Evolutionary conservation across 2,329 filamentous ascomycete species (phyloP).

Genomic region (Stromatinia cepivora): DNA sequence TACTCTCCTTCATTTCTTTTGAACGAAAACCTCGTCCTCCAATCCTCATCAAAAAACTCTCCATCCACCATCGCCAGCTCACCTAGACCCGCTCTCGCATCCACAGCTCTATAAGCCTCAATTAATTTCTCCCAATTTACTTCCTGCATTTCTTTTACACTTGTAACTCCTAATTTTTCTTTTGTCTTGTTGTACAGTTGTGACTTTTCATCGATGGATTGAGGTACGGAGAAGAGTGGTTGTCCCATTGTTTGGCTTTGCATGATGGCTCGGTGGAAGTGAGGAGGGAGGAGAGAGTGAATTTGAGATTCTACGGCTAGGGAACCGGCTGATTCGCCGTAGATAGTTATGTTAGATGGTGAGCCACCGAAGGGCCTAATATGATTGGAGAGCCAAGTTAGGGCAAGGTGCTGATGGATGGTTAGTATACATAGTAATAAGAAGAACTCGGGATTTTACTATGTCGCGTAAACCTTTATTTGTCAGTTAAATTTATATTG

Average conservation of each 20-base stretch:
- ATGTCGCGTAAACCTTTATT: background rate
- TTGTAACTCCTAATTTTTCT: background rate
- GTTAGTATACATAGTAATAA: background rate
- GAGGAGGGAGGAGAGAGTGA: slow-evolving; percentile 19
- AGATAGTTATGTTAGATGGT: slow-evolving; percentile 51
- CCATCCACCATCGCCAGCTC: background rate
- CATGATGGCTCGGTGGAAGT: slow-evolving; percentile 22
- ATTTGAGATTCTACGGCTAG: slow-evolving; percentile 17
- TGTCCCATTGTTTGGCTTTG: slow-evolving; percentile 25
- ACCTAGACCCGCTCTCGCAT: background rate
- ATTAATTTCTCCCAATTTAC: too few relatives aligned
- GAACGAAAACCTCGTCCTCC: slow-evolving; percentile 1
- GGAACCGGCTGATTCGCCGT: slow-evolving; percentile 58
- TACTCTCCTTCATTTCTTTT: background rate
- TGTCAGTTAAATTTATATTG: background rate
- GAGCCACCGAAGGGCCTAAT: slow-evolving; percentile 59
- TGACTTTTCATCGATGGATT: slow-evolving; percentile 11
- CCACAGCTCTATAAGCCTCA: background rate
- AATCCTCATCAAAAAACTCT: background rate
- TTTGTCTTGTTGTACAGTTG: slow-evolving; percentile 16
- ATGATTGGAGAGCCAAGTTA: slow-evolving; percentile 59
- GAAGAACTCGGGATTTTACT: background rate
- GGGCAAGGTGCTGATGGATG: slow-evolving; percentile 47
- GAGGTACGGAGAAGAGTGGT: slow-evolving; percentile 15
- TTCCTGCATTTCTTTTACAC: slow-evolving; percentile 15